Evolutionary conservation across 192 early-diverging fungal species (phyloP), one percentile per base, ranked within the genome.

Genomic region (Coemansia sp.): DNA sequence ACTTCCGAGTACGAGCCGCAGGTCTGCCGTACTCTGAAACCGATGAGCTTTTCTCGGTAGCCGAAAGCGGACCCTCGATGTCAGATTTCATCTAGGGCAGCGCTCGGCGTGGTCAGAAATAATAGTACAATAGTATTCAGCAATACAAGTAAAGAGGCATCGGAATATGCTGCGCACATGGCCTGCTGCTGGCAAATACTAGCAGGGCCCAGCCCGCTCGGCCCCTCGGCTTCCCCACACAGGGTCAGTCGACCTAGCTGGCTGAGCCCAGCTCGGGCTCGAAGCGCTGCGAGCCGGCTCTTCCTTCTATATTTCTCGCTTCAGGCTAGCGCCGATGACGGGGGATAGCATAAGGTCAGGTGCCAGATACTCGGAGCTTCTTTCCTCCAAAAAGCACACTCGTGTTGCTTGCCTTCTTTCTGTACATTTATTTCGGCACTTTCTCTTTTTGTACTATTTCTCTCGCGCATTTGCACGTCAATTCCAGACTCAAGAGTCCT

Each of bases 51-150:
- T 32, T 48, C 14, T 47, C 53, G 2, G 54, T 25, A 8, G 53
- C 14, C 23, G 54, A 37, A 9, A 56, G 53, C 54, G 25, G 54
- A 14, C 12, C 52, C 41, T 65, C 53, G n/a, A 39, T 55, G 62
- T 52, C 27, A 11, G n/a, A 22, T 14, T 11, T 35, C 29, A 23
- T 52, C 50, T 52, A 35, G 2, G 10, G 5, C 4, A 50, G 14
- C 22, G 49, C 49, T 32, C 5, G 29, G 5, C 29, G 29, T 32
- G 29, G 29, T 32, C 29, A 6, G 47, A 49, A 19, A 49, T 22
- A 49, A 8, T 49, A 49, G n/a, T 49, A 49, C 47, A 49, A 19
- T 8, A 12, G 11, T 12, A 49, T 49, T n/a, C 15, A 49, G 47
- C n/a, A 19, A 21, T 49, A 19, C 5, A 11, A n/a, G 10, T 3